phyloP scores from a whole-genome alignment of 805 yeast genomes.

The Saccharomycopsis javanensis region DNA sequence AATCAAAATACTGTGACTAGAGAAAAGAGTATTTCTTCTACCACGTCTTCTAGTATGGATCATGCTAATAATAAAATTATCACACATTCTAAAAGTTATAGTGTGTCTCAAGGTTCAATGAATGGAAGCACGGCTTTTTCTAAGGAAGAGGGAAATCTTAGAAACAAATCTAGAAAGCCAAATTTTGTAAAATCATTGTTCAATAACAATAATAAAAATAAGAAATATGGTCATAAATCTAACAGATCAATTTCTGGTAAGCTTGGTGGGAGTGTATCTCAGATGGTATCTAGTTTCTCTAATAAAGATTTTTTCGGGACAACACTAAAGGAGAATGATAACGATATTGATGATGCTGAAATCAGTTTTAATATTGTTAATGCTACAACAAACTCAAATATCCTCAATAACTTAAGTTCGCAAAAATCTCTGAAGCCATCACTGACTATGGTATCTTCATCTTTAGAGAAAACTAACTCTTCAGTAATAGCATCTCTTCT shows the following conservation, averaged over 20 bases:
- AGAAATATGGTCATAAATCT: not conserved
- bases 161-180: not conserved
- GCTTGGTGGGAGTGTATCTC: not conserved
- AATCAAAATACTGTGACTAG: not conserved
- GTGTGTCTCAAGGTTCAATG: not conserved
- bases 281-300: not conserved
- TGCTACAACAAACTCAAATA: not conserved
- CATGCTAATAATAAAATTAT: not conserved
- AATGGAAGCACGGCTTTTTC: not conserved
- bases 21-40: not conserved
- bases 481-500: not conserved
- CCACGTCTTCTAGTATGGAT: not conserved
- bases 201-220: not conserved
- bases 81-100: not conserved
- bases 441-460: not conserved
- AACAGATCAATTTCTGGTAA: not conserved
- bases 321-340: not conserved
- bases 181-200: not conserved
- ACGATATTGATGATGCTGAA: slow-evolving; percentile 1
- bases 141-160: not conserved
- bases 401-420: not conserved
- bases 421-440: not conserved
- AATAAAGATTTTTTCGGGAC: not conserved
- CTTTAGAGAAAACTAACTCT: not conserved
- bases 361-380: not conserved